A percentile compares a stretch with the other conserved stretches of the same genome.
Conservation (phyloP, 352 stramenopile genomes). For the Phytopythium sindhum region DNA sequence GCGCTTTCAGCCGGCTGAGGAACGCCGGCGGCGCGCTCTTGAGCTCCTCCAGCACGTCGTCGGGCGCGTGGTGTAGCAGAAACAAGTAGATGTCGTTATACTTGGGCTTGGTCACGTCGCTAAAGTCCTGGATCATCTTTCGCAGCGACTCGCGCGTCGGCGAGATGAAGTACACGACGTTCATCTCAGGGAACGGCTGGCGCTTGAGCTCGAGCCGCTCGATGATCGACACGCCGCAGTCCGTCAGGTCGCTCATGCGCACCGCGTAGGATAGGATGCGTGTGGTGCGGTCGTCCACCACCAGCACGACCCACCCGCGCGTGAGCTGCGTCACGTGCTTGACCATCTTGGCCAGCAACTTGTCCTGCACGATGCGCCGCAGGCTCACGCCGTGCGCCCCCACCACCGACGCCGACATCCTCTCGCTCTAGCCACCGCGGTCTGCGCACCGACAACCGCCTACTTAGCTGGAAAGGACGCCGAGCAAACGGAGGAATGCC, state of each 20-base stretch:
- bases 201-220: constrained; percentile 94
- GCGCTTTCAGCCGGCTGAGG: constrained; percentile 72
- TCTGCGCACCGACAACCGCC: not conserved
- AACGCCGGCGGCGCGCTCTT: constrained; percentile 77
- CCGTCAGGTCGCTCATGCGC: constrained; percentile 98
- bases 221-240: constrained; percentile 95
- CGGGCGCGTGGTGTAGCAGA: constrained; percentile 87
- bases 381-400: constrained; percentile 60
- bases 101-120: constrained; percentile 73
- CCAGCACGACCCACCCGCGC: constrained; percentile 89
- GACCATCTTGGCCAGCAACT: constrained; percentile 80
- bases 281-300: constrained; percentile 94
- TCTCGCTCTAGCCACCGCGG: no score
- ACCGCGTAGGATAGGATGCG: constrained; percentile 92
- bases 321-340: constrained; percentile 76
- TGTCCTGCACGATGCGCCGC: constrained; percentile 76
- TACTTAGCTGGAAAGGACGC: not conserved
- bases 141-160: constrained; percentile 84
- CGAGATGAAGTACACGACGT: constrained; percentile 94
- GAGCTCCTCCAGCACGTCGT: constrained; percentile 80
- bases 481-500: not conserved
- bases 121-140: constrained; percentile 85
- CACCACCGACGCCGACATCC: constrained; percentile 20
- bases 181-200: constrained; percentile 96
- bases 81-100: constrained; percentile 94